Evolutionary conservation across 2,329 filamentous ascomycete genomes (phyloP), one percentile per base, ranked within the genome.

Genomic region (Aureobasidium mangrovei): DNA sequence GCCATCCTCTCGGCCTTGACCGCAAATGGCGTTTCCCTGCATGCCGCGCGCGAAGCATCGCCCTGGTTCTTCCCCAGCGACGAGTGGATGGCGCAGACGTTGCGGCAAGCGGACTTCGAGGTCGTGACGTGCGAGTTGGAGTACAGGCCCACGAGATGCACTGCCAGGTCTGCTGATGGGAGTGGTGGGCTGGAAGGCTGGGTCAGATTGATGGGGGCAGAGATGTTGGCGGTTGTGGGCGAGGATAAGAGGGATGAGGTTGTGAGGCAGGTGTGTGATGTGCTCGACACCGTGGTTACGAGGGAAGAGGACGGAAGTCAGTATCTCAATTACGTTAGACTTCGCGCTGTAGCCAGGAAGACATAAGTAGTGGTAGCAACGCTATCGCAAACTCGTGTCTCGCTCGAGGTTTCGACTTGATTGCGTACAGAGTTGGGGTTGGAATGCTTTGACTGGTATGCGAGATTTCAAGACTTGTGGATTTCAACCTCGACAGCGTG

Each of bases 11-110:
- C 73, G 12, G 77, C 77, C 1, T 70, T 85, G 1, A 66, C 70
- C 2, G 64, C 73, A 12, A 72, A 76, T 1, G 76, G 79, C 1
- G 64, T 82, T 0, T 71, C 78, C 0, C 59, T 83, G 1, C 62
- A 70, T n/a, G 67, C 69, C 7, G 78, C 79, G 0, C 58, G 71
- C 24, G 74, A 72, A 10, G 73, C 70, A 0, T 77, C 78, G 57
- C 84, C 85, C 4, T 88, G 85, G 85, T 88, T 85, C 67, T 88
- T 88, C 65, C 82, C 84, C 0, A 81, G 83, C 58, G 81, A 83
- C 62, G 65, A 59, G 0, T 85, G 82, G 82, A 76, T 80, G 65
- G 60, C 60, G 39, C 54, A 57, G 12, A 63, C 65, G 3, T 60
- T 78, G 33, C 62, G 68, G 46, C 57, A 64, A 2, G 61, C 66